Percentiles rank a stretch among this genome's conserved stretches.
Conservation (phyloP, 495 filamentous ascomycete species). For the Lasiosphaeria ovina region DNA sequence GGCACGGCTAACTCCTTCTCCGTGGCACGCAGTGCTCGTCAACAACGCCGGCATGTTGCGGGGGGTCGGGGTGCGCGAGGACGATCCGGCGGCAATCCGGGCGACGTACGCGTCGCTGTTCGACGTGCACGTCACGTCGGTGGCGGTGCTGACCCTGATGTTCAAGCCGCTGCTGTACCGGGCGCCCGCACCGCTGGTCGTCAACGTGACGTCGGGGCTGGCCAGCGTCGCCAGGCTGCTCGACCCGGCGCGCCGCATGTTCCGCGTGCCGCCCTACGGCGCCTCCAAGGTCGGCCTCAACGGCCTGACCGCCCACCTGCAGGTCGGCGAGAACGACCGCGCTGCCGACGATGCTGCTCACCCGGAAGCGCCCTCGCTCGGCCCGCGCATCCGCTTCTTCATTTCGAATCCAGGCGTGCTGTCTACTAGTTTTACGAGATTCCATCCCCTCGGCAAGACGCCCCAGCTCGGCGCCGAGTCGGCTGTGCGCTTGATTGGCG, state of each 20-base stretch:
- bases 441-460: not conserved
- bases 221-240: constrained; percentile 3
- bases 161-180: not conserved
- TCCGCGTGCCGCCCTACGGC: constrained; percentile 2
- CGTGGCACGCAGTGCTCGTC: not conserved
- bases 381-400: not conserved
- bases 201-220: constrained; percentile 5
- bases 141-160: not conserved
- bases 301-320: constrained; percentile 3
- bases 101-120: not conserved
- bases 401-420: not conserved
- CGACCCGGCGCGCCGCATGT: not conserved
- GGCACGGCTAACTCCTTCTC: not conserved
- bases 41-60: constrained; percentile 7
- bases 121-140: constrained; percentile 5
- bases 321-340: constrained; percentile 6
- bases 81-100: not conserved
- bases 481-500: not conserved
- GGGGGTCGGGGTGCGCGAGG: not conserved
- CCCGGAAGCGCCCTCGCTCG: not conserved
- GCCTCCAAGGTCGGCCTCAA: constrained; percentile 2
- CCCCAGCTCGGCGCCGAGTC: constrained; percentile 1
- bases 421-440: not conserved
- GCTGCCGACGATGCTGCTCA: not conserved
- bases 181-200: not conserved